phyloP scores from a whole-genome alignment of 202 grass and related monocot species.

The Schoenoplectus triqueter region DNA sequence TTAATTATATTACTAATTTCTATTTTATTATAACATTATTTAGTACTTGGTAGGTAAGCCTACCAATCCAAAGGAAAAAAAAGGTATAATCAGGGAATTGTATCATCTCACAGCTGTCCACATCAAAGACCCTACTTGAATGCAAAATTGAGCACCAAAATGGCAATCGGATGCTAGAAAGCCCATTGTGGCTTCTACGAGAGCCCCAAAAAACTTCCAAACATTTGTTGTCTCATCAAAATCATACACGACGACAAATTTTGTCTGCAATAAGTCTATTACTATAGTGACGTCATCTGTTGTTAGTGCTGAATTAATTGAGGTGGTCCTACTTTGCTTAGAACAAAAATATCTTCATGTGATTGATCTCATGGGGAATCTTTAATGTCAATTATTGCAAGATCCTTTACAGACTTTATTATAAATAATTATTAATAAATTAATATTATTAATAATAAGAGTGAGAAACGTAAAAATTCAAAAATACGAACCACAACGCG shows the following conservation, averaged over 20 bases:
- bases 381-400: not conserved
- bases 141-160: not conserved
- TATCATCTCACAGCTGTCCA: not conserved
- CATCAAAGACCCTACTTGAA: not conserved
- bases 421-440: too few species aligned
- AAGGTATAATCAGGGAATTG: not conserved
- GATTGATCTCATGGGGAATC: not conserved
- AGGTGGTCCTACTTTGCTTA: not conserved
- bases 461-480: too few species aligned
- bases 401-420: too few species aligned
- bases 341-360: not conserved
- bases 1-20: not conserved
- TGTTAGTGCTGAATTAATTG: constrained; percentile 2
- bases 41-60: constrained; percentile 5
- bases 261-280: not conserved
- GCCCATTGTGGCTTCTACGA: not conserved
- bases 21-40: not conserved
- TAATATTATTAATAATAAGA: too few species aligned
- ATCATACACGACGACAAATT: constrained; percentile 2
- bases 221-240: constrained; percentile 21
- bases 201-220: not conserved
- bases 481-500: too few species aligned
- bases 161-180: not conserved
- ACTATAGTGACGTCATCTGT: not conserved
- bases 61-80: not conserved